Percentiles rank a stretch among this genome's conserved stretches.
Conservation (phyloP, 192 early-diverging fungal species). For the Gaertneriomyces semiglobifer region DNA sequence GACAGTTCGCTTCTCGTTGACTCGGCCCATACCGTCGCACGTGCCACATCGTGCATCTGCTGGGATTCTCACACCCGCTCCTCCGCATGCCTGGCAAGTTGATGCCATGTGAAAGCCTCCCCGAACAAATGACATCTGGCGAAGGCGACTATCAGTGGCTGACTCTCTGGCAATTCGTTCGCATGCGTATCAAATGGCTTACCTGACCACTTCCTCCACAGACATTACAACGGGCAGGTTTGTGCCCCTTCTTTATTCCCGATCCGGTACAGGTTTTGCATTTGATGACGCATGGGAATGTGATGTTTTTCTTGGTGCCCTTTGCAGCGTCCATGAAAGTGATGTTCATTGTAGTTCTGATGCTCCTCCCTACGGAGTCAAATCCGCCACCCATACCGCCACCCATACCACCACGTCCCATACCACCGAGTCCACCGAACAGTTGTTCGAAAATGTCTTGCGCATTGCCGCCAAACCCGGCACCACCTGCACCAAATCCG, state of each 20-base stretch:
- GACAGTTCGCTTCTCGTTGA: slow-evolving; percentile 68
- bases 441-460: slow-evolving; percentile 71
- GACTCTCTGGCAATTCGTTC: neutral
- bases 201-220: slow-evolving; percentile 84
- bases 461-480: slow-evolving; percentile 47
- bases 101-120: slow-evolving; percentile 91
- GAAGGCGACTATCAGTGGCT: neutral
- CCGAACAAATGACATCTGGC: slow-evolving; percentile 65
- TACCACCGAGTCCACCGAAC: slow-evolving; percentile 58
- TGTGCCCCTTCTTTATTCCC: slow-evolving; percentile 76
- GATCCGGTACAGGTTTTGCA: slow-evolving; percentile 79
- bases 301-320: slow-evolving; percentile 66
- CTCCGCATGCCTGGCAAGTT: slow-evolving; percentile 79
- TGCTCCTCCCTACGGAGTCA: slow-evolving; percentile 54
- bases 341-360: slow-evolving; percentile 64
- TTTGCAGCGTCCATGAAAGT: slow-evolving; percentile 90
- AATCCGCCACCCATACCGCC: slow-evolving; percentile 27
- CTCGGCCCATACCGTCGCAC: slow-evolving; percentile 79
- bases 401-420: slow-evolving; percentile 26
- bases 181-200: neutral
- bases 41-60: slow-evolving; percentile 64
- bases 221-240: slow-evolving; percentile 62
- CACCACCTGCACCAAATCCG: slow-evolving; percentile 31
- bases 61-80: slow-evolving; percentile 69
- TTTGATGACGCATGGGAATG: slow-evolving; percentile 60